Base-by-base conservation (phyloP, 306 rosid species). In the Betula pendula region DNA sequence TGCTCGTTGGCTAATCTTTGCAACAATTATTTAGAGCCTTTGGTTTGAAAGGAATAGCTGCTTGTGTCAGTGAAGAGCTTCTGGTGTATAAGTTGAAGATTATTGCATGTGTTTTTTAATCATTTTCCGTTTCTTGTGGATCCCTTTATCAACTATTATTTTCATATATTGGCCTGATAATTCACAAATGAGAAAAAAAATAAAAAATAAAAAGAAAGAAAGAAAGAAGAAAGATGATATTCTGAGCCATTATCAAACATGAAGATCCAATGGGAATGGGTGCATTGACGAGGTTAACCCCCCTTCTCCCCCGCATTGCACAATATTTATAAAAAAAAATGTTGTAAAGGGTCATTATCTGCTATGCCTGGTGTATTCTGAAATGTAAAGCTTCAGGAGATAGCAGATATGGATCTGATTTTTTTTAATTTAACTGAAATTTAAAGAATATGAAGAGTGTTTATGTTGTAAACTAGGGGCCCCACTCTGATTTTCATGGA, bases 401-500 rank as follows among this genome's bases (percentile, higher is more conserved):
- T 62, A 17, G 20, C 12, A 62, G 14, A 31, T 24, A 13, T 17
- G 8, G 14, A 15, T 62, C 38, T 31, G 40, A 3, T 35, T 35
- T 35, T 33, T 33, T 62, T 31, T 12, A 19, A 38, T 3, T 10
- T 1, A 25, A 44, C 35, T 20, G 76, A 63, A 68, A 48, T 68
- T 81, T 62, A 52, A 47, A 70, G 55, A 59, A 83, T 72, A 72
- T 77, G 77, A 80, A 72, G 59, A 47, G 40, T 25, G 40, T 74
- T 80, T 81, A 58, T 79, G 80, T 75, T 81, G 86, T 73, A 78
- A 75, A 85, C 72, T 80, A 95, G 97, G 97, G 98, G 66, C 97
- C 97, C 74, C 98, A 92, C 86, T 95, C 96, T 77, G 97, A 88
- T 84, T 95, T 89, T 88, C 74, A 71, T 78, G 97, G 97, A 77